Percentiles rank a stretch among this genome's conserved stretches.
Conservation (phyloP, 1,139 yeast species). For the Sugiyamaella xylanicola region DNA sequence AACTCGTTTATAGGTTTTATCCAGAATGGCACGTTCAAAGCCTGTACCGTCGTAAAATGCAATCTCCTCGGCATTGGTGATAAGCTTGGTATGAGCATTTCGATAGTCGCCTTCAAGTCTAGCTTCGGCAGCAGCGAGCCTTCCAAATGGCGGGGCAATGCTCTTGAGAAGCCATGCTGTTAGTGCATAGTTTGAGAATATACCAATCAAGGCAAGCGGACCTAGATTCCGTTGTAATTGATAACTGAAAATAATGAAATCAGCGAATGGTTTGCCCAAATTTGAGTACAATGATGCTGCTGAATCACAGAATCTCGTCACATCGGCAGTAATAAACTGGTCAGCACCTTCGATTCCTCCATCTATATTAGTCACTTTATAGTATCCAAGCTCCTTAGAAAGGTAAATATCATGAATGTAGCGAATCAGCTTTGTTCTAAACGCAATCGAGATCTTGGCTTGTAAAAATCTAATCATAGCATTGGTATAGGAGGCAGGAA, state of each 20-base stretch:
- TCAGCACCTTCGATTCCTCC: constrained; percentile 55
- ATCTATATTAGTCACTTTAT: constrained; percentile 56
- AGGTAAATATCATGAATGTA: constrained; percentile 89
- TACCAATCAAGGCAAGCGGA: constrained; percentile 78
- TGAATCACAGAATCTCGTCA: constrained; percentile 78
- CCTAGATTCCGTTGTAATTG: constrained; percentile 87
- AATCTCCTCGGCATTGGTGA: constrained; percentile 89
- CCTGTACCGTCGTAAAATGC: constrained; percentile 90
- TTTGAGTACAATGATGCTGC: constrained; percentile 82
- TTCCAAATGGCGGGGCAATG: constrained; percentile 86
- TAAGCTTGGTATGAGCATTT: constrained; percentile 81
- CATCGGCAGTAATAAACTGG: constrained; percentile 84
- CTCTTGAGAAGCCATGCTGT: constrained; percentile 76
- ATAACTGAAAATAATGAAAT: constrained; percentile 80
- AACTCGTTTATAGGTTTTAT: constrained; percentile 59
- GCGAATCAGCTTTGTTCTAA: constrained; percentile 80
- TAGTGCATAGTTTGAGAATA: constrained; percentile 74
- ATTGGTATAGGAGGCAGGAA: constrained; percentile 92
- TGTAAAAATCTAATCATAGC: constrained; percentile 86
- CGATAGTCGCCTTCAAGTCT: constrained; percentile 83
- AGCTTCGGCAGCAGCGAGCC: constrained; percentile 69
- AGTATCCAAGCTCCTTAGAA: constrained; percentile 79
- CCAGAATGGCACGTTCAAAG: constrained; percentile 73
- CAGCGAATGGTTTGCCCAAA: constrained; percentile 90
- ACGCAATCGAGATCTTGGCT: constrained; percentile 74